Base-by-base conservation (phyloP, 345 rosid genomes). In the Populus simonii region DNA sequence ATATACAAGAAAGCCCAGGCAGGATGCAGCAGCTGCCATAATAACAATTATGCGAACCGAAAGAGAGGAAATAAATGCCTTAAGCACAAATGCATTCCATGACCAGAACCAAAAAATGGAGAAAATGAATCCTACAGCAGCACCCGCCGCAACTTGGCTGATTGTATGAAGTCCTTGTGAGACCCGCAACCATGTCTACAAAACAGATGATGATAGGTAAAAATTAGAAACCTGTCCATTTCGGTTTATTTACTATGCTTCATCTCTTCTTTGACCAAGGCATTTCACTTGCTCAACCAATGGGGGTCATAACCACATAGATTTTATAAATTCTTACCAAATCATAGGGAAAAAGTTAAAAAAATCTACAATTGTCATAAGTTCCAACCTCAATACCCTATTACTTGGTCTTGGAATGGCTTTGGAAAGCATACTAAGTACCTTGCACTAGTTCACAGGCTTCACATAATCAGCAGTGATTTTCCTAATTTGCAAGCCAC, bases 111-210 rank as follows among this genome's bases (percentile, higher is more conserved):
- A 93, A 43, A 92, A 77, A 47, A 82, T 79, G 45, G 89, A 86
- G 87, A 87, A 88, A 71, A 74, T 29, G 2, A 80, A 83, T 10
- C 98, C 98, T 68, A 87, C 20, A 5, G 83, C 81, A 0, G 90
- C 93, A 59, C 98, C 98, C 5, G 88, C 97, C 0, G 78, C 83
- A 73, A 92, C 88, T 88, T 93, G 98, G 81, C 83, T 84, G 68
- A 82, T 59, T 1, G 98, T 92, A 77, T 93, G 98, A 68, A 92
- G 87, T 71, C 88, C 78, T 77, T 89, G 97, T 0, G 92, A 89
- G 61, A 92, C 93, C 72, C 98, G 88, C 80, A 92, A 78, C 93
- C 93, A 90, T 76, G 89, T 83, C 96, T 93, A 85, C 84, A 77
- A 70, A 77, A 81, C 55, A 78, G 80, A 80, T 38, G 35, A 79